These are phyloP conservation scores for Trichoderma sp. DNA, from an alignment of 2,329 filamentous ascomycete species.

Conservation along the genomic window DNA sequence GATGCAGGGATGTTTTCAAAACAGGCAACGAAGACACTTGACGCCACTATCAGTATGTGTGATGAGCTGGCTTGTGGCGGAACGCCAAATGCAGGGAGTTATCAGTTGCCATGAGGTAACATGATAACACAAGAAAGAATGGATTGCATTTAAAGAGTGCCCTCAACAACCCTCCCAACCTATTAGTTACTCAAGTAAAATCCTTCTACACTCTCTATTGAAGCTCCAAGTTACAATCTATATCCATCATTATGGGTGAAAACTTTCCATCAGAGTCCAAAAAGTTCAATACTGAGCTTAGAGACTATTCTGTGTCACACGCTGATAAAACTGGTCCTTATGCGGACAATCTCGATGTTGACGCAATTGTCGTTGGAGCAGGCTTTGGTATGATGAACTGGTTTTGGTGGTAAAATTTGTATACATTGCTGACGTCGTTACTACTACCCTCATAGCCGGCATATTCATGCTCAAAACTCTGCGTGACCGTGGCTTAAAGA, in stretches of 20 bases:
- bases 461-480: slow-evolving; percentile 52
- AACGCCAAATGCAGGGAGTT: neutral
- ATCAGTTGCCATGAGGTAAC: neutral
- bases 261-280: slow-evolving; percentile 24
- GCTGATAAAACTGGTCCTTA: slow-evolving; percentile 38
- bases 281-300: slow-evolving; percentile 42
- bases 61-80: neutral
- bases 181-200: neutral
- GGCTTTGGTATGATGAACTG: slow-evolving; percentile 38
- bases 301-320: slow-evolving; percentile 36
- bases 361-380: slow-evolving; percentile 45
- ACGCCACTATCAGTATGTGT: neutral
- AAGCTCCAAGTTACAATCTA: neutral
- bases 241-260: neutral
- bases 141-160: neutral
- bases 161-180: no score
- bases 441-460: slow-evolving; percentile 33
- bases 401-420: neutral
- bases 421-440: neutral
- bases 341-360: slow-evolving; percentile 42
- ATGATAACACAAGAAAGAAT: neutral
- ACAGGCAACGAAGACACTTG: no score
- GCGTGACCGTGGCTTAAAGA: slow-evolving; percentile 47
- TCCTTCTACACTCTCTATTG: neutral
- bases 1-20: neutral